These are phyloP conservation scores for Selaginella tamariscina DNA, from an alignment of 75 land plant species.

Conservation along the genomic window DNA sequence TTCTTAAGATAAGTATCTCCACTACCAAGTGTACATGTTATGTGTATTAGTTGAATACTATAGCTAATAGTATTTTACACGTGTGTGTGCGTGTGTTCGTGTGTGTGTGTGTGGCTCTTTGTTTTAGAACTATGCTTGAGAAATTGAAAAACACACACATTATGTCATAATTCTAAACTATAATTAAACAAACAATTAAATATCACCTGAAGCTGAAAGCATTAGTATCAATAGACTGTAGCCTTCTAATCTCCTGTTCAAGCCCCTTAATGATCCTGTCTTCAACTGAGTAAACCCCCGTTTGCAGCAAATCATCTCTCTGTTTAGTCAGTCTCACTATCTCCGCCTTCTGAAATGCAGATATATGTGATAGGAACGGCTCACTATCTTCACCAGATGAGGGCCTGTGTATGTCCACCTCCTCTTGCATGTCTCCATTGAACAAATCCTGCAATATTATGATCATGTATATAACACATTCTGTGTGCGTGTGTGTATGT, in stretches of 20 bases:
- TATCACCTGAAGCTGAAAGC: neutral
- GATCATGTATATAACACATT: too few relatives aligned
- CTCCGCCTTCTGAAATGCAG: conserved; percentile 13
- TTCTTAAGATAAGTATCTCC: too few relatives aligned
- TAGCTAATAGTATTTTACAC: too few relatives aligned
- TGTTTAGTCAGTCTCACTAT: conserved; percentile 14
- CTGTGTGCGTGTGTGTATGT: too few relatives aligned
- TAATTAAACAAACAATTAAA: neutral
- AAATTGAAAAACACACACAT: too few relatives aligned
- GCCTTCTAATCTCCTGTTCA: conserved; percentile 20
- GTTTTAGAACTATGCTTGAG: too few relatives aligned
- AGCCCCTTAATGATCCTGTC: conserved; percentile 20
- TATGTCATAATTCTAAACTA: neutral
- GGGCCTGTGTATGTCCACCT: neutral
- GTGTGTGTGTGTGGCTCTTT: too few relatives aligned
- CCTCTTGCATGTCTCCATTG: too few relatives aligned
- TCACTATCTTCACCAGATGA: neutral
- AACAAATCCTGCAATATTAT: too few relatives aligned
- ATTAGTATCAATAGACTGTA: conserved; percentile 4
- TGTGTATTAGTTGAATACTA: too few relatives aligned
- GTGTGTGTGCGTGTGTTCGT: too few relatives aligned
- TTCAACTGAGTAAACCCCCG: conserved; percentile 15
- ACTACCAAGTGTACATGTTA: too few relatives aligned
- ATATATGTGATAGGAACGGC: neutral
- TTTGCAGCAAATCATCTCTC: conserved; percentile 16